Evolutionary conservation across 352 stramenopile species (phyloP).

Genomic region (Phytophthora nicotianae): DNA sequence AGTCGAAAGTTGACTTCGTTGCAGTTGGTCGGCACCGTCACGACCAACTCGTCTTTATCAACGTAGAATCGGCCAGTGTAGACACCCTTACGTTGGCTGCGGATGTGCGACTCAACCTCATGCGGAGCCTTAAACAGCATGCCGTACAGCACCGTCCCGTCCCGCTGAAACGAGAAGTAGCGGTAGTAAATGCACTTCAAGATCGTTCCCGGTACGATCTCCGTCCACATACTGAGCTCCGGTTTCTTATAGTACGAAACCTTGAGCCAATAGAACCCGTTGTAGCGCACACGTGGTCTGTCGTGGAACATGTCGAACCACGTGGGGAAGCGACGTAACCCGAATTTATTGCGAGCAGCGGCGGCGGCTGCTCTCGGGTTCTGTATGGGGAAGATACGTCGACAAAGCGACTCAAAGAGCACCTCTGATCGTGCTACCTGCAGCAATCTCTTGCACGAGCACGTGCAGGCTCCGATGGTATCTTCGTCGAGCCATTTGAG

Average conservation of each 20-base stretch:
- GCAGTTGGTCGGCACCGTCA: slow-evolving; percentile 73
- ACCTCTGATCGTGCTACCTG: slow-evolving; percentile 58
- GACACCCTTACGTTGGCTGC: slow-evolving; percentile 48
- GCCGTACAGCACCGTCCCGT: slow-evolving; percentile 74
- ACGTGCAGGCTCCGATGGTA: slow-evolving; percentile 58
- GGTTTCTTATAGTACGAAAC: slow-evolving; percentile 88
- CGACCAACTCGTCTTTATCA: slow-evolving; percentile 64
- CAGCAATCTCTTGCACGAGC: slow-evolving; percentile 58
- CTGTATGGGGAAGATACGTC: slow-evolving; percentile 74
- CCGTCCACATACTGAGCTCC: slow-evolving; percentile 85
- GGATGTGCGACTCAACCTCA: slow-evolving; percentile 46
- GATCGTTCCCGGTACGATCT: slow-evolving; percentile 72
- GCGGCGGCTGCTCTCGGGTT: slow-evolving; percentile 50
- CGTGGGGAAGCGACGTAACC: slow-evolving; percentile 63
- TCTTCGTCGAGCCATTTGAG: slow-evolving; percentile 81
- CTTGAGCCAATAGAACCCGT: slow-evolving; percentile 82
- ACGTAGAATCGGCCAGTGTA: slow-evolving; percentile 66
- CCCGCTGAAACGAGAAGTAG: slow-evolving; percentile 81
- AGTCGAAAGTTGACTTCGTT: slow-evolving; percentile 77
- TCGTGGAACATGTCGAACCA: slow-evolving; percentile 82
- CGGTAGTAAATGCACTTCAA: slow-evolving; percentile 85
- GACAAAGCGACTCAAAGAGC: slow-evolving; percentile 71
- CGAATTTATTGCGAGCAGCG: slow-evolving; percentile 54
- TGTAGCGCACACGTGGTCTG: slow-evolving; percentile 73
- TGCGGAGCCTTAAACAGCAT: slow-evolving; percentile 82